These are phyloP conservation scores for Crucihimalaya himalaica DNA, from an alignment of 345 rosid genomes.

Conservation along the genomic window DNA sequence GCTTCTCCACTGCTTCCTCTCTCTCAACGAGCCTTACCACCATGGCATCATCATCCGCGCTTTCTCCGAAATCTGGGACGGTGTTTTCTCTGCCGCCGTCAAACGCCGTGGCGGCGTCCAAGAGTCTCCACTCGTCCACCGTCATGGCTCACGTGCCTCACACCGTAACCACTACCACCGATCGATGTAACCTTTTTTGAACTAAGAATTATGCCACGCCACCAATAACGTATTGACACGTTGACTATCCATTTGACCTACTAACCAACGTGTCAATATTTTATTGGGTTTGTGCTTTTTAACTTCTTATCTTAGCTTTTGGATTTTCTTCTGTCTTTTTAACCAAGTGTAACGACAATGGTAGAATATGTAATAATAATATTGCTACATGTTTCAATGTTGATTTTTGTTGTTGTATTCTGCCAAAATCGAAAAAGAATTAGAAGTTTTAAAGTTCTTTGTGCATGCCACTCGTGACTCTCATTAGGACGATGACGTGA, in stretches of 20 bases:
- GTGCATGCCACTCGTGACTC: conserved; percentile 39
- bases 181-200: conserved; percentile 22
- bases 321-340: conserved; percentile 27
- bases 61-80: conserved; percentile 96
- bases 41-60: conserved; percentile 83
- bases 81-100: conserved; percentile 55
- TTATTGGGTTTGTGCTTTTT: conserved; percentile 41
- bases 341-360: conserved; percentile 30
- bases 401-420: conserved; percentile 13
- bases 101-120: conserved; percentile 33
- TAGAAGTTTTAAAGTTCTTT: conserved; percentile 25
- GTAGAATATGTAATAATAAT: neutral
- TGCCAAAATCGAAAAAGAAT: conserved; percentile 9
- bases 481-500: conserved; percentile 37
- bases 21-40: conserved; percentile 74
- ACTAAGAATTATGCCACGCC: conserved; percentile 27
- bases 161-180: conserved; percentile 16
- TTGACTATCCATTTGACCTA: conserved; percentile 28
- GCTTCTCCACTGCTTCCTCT: conserved; percentile 82
- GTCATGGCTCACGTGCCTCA: conserved; percentile 36
- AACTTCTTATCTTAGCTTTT: conserved; percentile 20
- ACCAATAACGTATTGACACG: conserved; percentile 43
- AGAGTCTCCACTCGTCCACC: conserved; percentile 39
- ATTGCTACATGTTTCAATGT: neutral
- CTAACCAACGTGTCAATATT: conserved; percentile 34